Evolutionary conservation across 768 basidiomycete genomes (phyloP).

Genomic region (Chiua virens): DNA sequence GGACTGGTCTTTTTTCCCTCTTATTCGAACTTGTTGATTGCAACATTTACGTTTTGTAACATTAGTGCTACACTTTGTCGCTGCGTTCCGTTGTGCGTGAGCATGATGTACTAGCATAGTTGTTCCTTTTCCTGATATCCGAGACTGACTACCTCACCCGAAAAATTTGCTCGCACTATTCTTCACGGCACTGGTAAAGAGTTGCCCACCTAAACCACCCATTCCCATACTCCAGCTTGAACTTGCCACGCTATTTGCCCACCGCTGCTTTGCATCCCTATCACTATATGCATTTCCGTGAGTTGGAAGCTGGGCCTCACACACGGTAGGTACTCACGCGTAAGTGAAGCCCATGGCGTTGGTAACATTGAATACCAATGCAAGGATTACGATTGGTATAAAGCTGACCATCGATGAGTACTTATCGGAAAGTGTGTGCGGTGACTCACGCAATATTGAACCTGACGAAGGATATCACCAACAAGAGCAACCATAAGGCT

Average conservation of each 20-base stretch:
- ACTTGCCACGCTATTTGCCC: constrained; percentile 77
- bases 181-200: constrained; percentile 81
- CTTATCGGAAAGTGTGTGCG: constrained; percentile 1
- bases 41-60: constrained; percentile 34
- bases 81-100: constrained; percentile 6
- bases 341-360: constrained; percentile 98
- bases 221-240: constrained; percentile 71
- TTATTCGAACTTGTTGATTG: constrained; percentile 19
- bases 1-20: constrained; percentile 8
- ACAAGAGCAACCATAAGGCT: constrained; percentile 78
- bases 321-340: constrained; percentile 53
- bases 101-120: constrained; percentile 10
- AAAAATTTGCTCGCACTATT: constrained; percentile 80
- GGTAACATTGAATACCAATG: constrained; percentile 93
- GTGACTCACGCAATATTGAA: constrained; percentile 78
- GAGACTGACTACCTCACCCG: constrained; percentile 34
- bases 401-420: constrained; percentile 53
- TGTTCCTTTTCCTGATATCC: constrained; percentile 8
- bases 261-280: constrained; percentile 89
- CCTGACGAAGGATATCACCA: constrained; percentile 88
- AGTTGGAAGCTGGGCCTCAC: constrained; percentile 7
- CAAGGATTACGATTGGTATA: constrained; percentile 90
- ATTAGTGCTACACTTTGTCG: constrained; percentile 22
- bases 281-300: constrained; percentile 48
- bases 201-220: constrained; percentile 81